Percentiles rank a stretch among this genome's conserved stretches.
Conservation (phyloP, 257 asterid genomes). For the Marsdenia floribunda region DNA sequence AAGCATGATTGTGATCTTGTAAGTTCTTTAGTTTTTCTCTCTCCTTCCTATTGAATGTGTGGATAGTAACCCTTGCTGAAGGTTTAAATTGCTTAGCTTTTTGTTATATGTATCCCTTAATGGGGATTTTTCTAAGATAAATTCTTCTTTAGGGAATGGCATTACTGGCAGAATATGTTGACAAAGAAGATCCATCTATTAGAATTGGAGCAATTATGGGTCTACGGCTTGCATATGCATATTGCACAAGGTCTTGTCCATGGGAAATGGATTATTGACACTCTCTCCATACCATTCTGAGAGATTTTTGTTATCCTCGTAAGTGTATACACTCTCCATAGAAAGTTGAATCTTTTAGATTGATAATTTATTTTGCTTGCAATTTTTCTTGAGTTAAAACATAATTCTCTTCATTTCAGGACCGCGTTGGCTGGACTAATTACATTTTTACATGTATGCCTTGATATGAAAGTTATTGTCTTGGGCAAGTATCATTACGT, state of each 20-base stretch:
- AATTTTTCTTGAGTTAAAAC: neutral
- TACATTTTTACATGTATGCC: constrained; percentile 66
- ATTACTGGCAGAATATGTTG: constrained; percentile 68
- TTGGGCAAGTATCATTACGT: constrained; percentile 86
- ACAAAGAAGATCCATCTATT: constrained; percentile 65
- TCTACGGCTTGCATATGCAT: constrained; percentile 90
- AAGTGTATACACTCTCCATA: constrained; percentile 19
- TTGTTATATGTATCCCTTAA: neutral
- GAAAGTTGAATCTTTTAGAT: too few species aligned
- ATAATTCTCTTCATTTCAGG: constrained; percentile 31
- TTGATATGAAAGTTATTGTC: constrained; percentile 76
- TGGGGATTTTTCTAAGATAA: neutral
- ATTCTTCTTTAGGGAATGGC: constrained; percentile 70
- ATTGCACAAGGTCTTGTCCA: constrained; percentile 96
- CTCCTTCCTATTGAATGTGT: too few species aligned
- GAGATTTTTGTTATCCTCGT: constrained; percentile 76
- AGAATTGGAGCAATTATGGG: constrained; percentile 99
- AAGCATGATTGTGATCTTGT: constrained; percentile 93
- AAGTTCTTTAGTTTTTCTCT: constrained; percentile 20
- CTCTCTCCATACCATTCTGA: constrained; percentile 92
- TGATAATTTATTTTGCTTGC: neutral
- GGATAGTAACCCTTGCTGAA: neutral
- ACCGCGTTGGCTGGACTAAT: constrained; percentile 82
- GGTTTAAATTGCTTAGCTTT: neutral
- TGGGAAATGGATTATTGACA: constrained; percentile 84